Conservation (phyloP, 2,329 filamentous ascomycete genomes). For the Fusarium agapanthi region DNA sequence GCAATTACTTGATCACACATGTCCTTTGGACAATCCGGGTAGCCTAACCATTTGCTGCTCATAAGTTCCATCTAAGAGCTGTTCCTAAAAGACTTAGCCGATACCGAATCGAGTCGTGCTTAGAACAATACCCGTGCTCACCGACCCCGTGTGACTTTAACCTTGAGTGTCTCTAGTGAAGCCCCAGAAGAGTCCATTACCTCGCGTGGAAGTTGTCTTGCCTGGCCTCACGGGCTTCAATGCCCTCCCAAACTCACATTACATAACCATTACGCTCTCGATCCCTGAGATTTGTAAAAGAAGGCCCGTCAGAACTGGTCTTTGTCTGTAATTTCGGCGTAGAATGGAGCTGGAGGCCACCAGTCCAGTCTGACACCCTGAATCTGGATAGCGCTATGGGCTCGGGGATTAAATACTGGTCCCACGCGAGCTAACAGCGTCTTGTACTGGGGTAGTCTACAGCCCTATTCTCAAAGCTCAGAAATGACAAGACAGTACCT, state of each 20-base stretch:
- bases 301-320: too few species aligned
- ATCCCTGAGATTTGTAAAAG: accelerated
- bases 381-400: not conserved
- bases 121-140: not conserved
- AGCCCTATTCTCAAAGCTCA: not conserved
- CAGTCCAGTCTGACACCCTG: not conserved
- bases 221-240: not conserved
- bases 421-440: not conserved
- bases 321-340: too few species aligned
- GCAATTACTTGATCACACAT: not conserved
- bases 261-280: not conserved
- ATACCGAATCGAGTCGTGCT: not conserved
- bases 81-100: accelerated
- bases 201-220: not conserved
- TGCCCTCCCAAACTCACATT: not conserved
- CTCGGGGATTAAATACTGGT: not conserved
- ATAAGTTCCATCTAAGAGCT: not conserved
- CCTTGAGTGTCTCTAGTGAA: accelerated
- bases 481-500: not conserved
- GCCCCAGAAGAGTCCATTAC: accelerated
- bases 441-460: not conserved
- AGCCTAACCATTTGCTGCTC: accelerated
- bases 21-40: not conserved
- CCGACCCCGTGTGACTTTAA: not conserved
- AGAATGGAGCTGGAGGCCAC: not conserved